Evolutionary conservation across 192 early-diverging fungal genomes (phyloP).

Genomic region (Globomyces pollinis-pini): DNA sequence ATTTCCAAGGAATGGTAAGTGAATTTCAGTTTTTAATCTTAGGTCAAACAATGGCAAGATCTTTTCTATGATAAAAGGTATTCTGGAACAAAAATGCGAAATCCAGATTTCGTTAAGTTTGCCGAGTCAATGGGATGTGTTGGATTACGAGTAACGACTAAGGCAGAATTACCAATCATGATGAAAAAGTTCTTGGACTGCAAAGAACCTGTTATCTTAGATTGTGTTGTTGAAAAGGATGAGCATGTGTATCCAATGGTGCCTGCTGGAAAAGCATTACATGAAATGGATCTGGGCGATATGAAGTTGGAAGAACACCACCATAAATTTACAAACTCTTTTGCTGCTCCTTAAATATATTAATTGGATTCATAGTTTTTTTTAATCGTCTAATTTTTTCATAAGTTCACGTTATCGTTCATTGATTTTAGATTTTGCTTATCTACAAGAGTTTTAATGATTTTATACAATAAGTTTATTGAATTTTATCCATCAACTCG

Average conservation of each 20-base stretch:
- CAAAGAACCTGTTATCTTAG: slow-evolving; percentile 81
- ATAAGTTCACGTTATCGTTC: too few relatives aligned
- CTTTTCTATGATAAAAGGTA: slow-evolving; percentile 97
- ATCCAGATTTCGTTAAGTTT: slow-evolving; percentile 97
- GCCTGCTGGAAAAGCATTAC: slow-evolving; percentile 83
- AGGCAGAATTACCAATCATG: slow-evolving; percentile 72
- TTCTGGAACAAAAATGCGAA: slow-evolving; percentile 87
- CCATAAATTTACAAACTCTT: slow-evolving; percentile 41
- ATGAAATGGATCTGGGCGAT: slow-evolving; percentile 64
- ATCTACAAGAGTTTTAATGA: too few relatives aligned
- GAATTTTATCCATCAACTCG: too few relatives aligned
- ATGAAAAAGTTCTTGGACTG: slow-evolving; percentile 87
- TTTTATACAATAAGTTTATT: too few relatives aligned
- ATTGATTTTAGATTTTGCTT: too few relatives aligned
- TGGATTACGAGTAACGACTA: slow-evolving; percentile 75
- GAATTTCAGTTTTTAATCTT: slow-evolving; percentile 28
- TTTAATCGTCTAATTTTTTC: too few relatives aligned
- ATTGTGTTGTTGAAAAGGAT: slow-evolving; percentile 80
- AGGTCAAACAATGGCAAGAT: slow-evolving; percentile 67
- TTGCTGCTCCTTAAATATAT: slow-evolving; percentile 31
- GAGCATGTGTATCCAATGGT: slow-evolving; percentile 98
- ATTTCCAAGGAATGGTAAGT: slow-evolving; percentile 99
- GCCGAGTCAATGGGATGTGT: slow-evolving; percentile 87
- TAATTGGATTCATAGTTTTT: too few relatives aligned
- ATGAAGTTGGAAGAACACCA: slow-evolving; percentile 33